Evolutionary conservation across 1,284 basidiomycete genomes (phyloP).

Genomic region (Earliella scabrosa): DNA sequence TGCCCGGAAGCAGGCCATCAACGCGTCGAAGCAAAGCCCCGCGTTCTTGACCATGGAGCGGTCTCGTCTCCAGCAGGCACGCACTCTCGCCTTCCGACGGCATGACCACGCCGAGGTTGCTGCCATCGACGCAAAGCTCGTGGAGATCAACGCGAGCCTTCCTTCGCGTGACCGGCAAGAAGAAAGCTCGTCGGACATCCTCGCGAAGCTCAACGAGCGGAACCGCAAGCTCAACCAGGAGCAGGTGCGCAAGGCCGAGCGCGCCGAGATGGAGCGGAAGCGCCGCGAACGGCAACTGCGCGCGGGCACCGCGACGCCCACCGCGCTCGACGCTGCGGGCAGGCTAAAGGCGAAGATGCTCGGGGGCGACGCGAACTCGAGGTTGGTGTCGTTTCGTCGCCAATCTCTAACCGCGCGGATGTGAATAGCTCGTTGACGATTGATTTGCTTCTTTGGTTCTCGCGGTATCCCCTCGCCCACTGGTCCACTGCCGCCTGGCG

Average conservation of each 20-base stretch:
- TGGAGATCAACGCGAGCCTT: slow-evolving; percentile 47
- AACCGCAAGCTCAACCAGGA: slow-evolving; percentile 85
- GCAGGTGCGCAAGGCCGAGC: slow-evolving; percentile 77
- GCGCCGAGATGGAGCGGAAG: slow-evolving; percentile 66
- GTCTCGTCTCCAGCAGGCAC: slow-evolving; percentile 65
- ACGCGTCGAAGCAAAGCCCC: slow-evolving; percentile 45
- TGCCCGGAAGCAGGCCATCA: slow-evolving; percentile 62
- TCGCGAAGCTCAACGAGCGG: slow-evolving; percentile 86
- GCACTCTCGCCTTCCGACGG: slow-evolving; percentile 72
- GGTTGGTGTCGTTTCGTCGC: slow-evolving; percentile 17
- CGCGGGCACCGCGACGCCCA: slow-evolving; percentile 47
- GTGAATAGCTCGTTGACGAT: slow-evolving; percentile 17
- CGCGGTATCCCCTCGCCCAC: neutral
- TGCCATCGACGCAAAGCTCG: slow-evolving; percentile 65
- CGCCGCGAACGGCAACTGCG: slow-evolving; percentile 66
- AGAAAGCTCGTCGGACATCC: slow-evolving; percentile 51
- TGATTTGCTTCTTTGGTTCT: neutral
- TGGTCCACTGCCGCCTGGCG: neutral
- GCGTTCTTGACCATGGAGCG: slow-evolving; percentile 58
- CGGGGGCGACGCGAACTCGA: slow-evolving; percentile 37
- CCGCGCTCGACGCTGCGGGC: slow-evolving; percentile 54
- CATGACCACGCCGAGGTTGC: slow-evolving; percentile 66
- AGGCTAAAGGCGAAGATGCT: slow-evolving; percentile 62
- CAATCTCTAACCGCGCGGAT: slow-evolving; percentile 31
- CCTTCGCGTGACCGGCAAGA: slow-evolving; percentile 29